phyloP scores from a whole-genome alignment of 495 filamentous ascomycete genomes.

The Neurospora africana region DNA sequence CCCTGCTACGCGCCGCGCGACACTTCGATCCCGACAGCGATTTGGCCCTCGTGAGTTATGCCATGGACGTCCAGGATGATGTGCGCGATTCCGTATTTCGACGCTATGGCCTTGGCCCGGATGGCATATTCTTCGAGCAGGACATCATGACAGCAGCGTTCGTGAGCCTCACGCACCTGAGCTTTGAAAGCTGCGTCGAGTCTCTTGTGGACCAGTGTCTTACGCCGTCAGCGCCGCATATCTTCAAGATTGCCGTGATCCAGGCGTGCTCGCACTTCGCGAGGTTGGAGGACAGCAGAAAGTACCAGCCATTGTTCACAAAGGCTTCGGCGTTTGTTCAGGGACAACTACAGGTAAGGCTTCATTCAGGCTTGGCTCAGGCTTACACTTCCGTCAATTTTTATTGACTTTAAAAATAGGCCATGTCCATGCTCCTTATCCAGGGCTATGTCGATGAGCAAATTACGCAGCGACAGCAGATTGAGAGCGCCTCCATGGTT shows the following conservation, averaged over 20 bases:
- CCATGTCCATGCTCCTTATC: slow-evolving; percentile 28
- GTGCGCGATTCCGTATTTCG: slow-evolving; percentile 52
- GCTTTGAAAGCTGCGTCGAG: slow-evolving; percentile 45
- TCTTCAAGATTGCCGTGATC: slow-evolving; percentile 50
- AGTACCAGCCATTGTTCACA: slow-evolving; percentile 43
- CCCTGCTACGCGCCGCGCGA: slow-evolving; percentile 46
- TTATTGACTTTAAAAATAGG: slow-evolving; percentile 18
- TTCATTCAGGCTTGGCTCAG: neutral
- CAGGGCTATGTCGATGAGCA: slow-evolving; percentile 34
- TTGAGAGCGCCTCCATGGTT: slow-evolving; percentile 26
- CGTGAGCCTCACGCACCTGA: slow-evolving; percentile 48
- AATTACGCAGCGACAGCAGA: slow-evolving; percentile 27
- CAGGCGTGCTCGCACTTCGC: slow-evolving; percentile 47
- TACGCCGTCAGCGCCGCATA: slow-evolving; percentile 41
- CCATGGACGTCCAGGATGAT: slow-evolving; percentile 56
- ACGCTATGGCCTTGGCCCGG: slow-evolving; percentile 33
- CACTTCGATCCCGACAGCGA: slow-evolving; percentile 51
- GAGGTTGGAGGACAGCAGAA: slow-evolving; percentile 34
- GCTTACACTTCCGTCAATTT: neutral
- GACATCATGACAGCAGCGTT: slow-evolving; percentile 55
- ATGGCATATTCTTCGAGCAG: slow-evolving; percentile 40
- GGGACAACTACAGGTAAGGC: slow-evolving; percentile 39
- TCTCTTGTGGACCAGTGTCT: slow-evolving; percentile 43
- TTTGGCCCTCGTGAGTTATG: slow-evolving; percentile 50
- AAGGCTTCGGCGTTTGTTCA: slow-evolving; percentile 45